Percentiles rank a stretch among this genome's conserved stretches.
These are phyloP conservation scores for Linnemannia exigua DNA, from an alignment of 192 early-diverging fungal genomes.

Conservation along the genomic window DNA sequence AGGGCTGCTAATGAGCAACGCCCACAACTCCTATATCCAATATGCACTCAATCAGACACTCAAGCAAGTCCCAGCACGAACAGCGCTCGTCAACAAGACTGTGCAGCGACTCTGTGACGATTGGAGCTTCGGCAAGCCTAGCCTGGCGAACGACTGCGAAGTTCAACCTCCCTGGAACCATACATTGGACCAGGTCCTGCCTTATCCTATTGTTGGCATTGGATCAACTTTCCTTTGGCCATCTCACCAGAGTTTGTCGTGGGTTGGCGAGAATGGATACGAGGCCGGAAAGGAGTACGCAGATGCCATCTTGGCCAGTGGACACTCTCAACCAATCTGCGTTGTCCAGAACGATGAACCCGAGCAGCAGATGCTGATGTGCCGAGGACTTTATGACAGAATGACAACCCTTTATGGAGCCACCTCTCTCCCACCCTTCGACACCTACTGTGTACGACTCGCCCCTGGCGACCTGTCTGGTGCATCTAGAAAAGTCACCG, in stretches of 20 bases:
- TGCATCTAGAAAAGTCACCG: constrained; percentile 2
- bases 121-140: neutral
- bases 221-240: constrained; percentile 23
- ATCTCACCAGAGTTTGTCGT: constrained; percentile 18
- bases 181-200: constrained; percentile 24
- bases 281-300: constrained; percentile 30
- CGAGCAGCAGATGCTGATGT: constrained; percentile 34
- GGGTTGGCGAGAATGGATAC: constrained; percentile 48
- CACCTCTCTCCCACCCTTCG: constrained; percentile 19
- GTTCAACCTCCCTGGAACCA: constrained; percentile 27
- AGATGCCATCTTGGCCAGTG: constrained; percentile 9
- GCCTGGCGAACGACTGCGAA: neutral
- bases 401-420: neutral
- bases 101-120: constrained; percentile 17
- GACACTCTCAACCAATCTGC: constrained; percentile 12
- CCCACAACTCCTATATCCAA: constrained; percentile 16
- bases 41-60: constrained; percentile 34
- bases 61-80: neutral
- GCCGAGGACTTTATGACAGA: constrained; percentile 32
- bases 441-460: constrained; percentile 15
- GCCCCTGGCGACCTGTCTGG: constrained; percentile 23
- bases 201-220: constrained; percentile 41
- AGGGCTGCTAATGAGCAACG: constrained; percentile 39
- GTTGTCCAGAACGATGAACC: constrained; percentile 28
- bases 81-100: constrained; percentile 3